phyloP scores from a whole-genome alignment of 768 basidiomycete species.

The Naematelia aurantialba region DNA sequence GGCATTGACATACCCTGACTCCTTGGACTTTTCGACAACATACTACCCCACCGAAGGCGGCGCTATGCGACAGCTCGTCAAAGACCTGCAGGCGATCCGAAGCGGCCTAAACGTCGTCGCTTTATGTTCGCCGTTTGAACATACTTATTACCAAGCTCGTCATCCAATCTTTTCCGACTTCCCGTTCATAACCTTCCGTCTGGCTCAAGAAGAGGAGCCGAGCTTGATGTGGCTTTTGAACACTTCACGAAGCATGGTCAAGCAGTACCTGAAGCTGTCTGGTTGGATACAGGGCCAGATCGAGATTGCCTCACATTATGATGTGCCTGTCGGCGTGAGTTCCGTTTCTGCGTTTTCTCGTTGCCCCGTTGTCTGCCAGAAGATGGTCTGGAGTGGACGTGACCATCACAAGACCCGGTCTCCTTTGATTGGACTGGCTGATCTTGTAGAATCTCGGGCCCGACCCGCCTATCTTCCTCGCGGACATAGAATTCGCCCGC shows the following conservation, averaged over 20 bases:
- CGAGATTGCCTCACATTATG: conserved; percentile 80
- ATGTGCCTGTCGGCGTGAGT: conserved; percentile 72
- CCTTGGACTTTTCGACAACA: conserved; percentile 54
- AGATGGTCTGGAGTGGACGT: background rate
- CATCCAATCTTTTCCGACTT: conserved; percentile 72
- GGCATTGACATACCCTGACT: conserved; percentile 61
- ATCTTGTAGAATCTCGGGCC: conserved; percentile 67
- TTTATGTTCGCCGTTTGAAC: conserved; percentile 80
- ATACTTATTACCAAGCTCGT: conserved; percentile 71
- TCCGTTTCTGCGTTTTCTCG: too few species aligned
- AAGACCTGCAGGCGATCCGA: conserved; percentile 75
- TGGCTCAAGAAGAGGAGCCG: conserved; percentile 59
- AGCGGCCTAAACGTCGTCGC: conserved; percentile 61
- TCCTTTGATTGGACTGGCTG: background rate
- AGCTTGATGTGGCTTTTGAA: conserved; percentile 84
- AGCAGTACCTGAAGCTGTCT: conserved; percentile 73
- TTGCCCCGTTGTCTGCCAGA: background rate
- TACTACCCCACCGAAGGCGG: conserved; percentile 76
- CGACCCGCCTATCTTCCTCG: conserved; percentile 79
- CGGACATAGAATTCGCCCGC: conserved; percentile 87
- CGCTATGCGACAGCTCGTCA: conserved; percentile 79
- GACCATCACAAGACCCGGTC: background rate
- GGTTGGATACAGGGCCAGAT: conserved; percentile 74
- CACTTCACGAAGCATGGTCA: conserved; percentile 76
- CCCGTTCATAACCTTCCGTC: conserved; percentile 75